A percentile compares a stretch with the other conserved stretches of the same genome.
Conservation (phyloP, 2,329 filamentous ascomycete species). For the Trichoderma oligosporum region DNA sequence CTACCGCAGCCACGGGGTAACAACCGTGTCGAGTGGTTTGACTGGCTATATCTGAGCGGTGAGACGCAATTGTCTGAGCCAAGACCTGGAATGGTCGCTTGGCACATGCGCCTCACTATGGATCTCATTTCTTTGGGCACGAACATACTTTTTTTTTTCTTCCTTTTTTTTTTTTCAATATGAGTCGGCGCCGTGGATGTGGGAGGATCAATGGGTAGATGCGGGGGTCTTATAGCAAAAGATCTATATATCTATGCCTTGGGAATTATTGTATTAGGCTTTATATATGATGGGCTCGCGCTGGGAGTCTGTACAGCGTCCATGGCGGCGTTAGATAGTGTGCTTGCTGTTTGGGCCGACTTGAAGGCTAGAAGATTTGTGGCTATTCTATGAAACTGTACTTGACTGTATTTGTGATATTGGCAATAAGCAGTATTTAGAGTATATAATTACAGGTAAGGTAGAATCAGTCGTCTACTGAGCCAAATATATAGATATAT, state of each 20-base stretch:
- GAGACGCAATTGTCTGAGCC: constrained; percentile 29
- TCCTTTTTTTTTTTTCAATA: not conserved
- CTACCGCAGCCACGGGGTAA: constrained; percentile 31
- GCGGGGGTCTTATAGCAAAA: not conserved
- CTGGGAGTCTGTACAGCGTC: not conserved
- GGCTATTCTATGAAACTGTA: not conserved
- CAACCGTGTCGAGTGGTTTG: constrained; percentile 28
- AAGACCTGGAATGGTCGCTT: constrained; percentile 31
- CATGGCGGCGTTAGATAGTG: not conserved
- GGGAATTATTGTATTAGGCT: not conserved
- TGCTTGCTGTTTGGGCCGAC: not conserved
- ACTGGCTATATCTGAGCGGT: constrained; percentile 24
- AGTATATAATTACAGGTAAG: no score
- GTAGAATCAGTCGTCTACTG: no score
- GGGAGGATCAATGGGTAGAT: constrained; percentile 3
- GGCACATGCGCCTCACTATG: constrained; percentile 19
- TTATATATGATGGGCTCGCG: constrained; percentile 1
- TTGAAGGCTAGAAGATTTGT: constrained; percentile 5
- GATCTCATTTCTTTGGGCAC: constrained; percentile 4
- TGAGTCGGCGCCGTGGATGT: not conserved
- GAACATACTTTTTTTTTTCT: not conserved
- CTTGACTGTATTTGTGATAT: not conserved
- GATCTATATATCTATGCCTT: not conserved
- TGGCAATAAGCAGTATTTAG: not conserved
- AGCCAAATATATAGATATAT: no score